Evolutionary conservation across 495 filamentous ascomycete genomes (phyloP).

Genomic region (Penicillium arizonense): DNA sequence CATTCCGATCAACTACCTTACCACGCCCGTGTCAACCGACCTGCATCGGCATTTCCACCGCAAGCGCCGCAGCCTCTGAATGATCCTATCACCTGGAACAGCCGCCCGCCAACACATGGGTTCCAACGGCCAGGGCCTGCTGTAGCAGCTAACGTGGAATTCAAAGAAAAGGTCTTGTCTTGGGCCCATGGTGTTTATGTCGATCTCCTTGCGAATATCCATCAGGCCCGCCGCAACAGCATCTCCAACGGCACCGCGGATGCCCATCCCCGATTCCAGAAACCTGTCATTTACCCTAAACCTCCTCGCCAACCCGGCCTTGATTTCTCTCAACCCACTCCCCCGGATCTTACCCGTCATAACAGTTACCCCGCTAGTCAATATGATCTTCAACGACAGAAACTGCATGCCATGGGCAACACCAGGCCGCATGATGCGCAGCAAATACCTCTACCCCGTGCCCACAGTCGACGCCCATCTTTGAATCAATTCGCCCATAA

Average conservation of each 20-base stretch:
- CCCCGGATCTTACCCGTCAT: constrained; percentile 34
- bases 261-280: constrained; percentile 39
- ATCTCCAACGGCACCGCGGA: constrained; percentile 32
- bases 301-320: constrained; percentile 54
- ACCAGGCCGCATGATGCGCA: constrained; percentile 12
- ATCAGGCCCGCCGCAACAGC: constrained; percentile 55
- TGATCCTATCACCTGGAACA: constrained; percentile 28
- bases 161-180: constrained; percentile 76
- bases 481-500: constrained; percentile 27
- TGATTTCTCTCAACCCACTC: constrained; percentile 36
- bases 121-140: constrained; percentile 23
- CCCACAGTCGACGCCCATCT: constrained; percentile 26
- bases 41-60: constrained; percentile 9
- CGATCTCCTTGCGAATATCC: constrained; percentile 75
- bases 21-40: constrained; percentile 29
- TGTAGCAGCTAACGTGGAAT: constrained; percentile 52
- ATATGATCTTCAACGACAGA: constrained; percentile 31
- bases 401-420: constrained; percentile 11
- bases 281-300: constrained; percentile 62
- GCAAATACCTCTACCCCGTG: constrained; percentile 10
- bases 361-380: constrained; percentile 43
- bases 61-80: constrained; percentile 6
- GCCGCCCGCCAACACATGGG: constrained; percentile 12
- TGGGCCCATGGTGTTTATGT: constrained; percentile 89
- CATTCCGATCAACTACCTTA: constrained; percentile 44